Evolutionary conservation across 1,284 basidiomycete species (phyloP).

Genomic region (Trichosporon sp.): DNA sequence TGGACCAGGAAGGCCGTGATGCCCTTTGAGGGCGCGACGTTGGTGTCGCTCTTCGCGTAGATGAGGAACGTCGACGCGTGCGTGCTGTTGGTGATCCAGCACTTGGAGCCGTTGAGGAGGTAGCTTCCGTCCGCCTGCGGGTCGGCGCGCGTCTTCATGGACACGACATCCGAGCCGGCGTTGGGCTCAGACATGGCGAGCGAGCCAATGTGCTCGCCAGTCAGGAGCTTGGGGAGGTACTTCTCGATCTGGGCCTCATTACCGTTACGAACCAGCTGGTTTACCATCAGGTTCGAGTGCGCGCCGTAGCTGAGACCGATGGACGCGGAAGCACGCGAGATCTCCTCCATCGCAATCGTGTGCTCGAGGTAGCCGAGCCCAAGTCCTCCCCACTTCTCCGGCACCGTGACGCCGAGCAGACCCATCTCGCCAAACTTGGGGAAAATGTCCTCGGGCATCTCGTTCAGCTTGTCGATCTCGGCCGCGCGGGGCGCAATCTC

Average conservation of each 20-base stretch:
- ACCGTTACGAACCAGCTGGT: constrained; percentile 72
- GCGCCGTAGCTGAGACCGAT: constrained; percentile 92
- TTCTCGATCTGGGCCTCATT: constrained; percentile 78
- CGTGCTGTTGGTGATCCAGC: constrained; percentile 97
- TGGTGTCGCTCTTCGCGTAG: constrained; percentile 85
- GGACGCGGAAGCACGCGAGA: constrained; percentile 84
- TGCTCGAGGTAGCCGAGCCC: constrained; percentile 83
- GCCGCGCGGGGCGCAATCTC: constrained; percentile 80
- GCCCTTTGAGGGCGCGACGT: constrained; percentile 70
- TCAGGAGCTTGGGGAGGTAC: constrained; percentile 81
- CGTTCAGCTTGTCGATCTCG: constrained; percentile 80
- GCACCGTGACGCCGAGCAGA: constrained; percentile 73
- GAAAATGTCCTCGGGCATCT: constrained; percentile 81
- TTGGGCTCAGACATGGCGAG: constrained; percentile 93
- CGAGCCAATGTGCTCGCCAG: constrained; percentile 80
- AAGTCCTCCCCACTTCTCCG: constrained; percentile 75
- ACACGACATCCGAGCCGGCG: constrained; percentile 88
- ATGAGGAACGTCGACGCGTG: constrained; percentile 86
- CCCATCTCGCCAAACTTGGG: constrained; percentile 83
- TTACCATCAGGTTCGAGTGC: constrained; percentile 84
- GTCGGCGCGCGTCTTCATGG: constrained; percentile 80
- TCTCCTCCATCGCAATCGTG: constrained; percentile 85
- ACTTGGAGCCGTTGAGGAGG: constrained; percentile 84
- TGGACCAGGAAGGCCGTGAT: constrained; percentile 93
- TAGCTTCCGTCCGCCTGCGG: constrained; percentile 71